Evolutionary conservation across 331 rosid genomes (phyloP), one percentile per base, ranked within the genome.

Genomic region (Quercus tomentella): DNA sequence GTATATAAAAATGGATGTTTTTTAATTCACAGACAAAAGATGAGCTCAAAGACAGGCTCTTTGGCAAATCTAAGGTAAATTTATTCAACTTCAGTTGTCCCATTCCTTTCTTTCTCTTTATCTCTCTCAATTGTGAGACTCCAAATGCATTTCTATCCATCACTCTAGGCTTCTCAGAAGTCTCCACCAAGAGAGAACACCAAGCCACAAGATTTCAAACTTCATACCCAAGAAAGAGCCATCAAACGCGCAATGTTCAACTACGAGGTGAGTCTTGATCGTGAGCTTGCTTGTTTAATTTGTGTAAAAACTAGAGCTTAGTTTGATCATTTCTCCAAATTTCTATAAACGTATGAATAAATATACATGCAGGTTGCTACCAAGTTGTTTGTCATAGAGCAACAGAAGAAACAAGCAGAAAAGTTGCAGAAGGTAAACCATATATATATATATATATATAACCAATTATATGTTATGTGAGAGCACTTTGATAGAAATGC

Each of bases 211-310:
- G 97, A 88, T 62, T 80, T 95, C 84, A 95, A 89, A 79, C 97
- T 95, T 25, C 99, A 76, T 56, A 93, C 99, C 5, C 89, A 95
- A 85, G 89, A 95, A 86, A 91, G 99, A 88, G 99, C 98, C 56
- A 77, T 81, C 31, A 95, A 88, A 82, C 91, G 98, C 5, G 98
- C 99, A 55, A 90, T 93, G 88, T 96, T 93, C 85, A 93, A 96
- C 88, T 96, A 90, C 79, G 92, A 77, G 76, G 99, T 95, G 78
- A 89, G 89, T 54, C 6, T 49, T 11, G 16, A 15, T n/a, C 7
- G 9, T 22, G 3, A 21, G 1, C 16, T 15, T 23, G 25, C 25
- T 78, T 35, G 4, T 15, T 18, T 35, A n/a, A 22, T 20, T 9
- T 11, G 58, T 31, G 22, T 31, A 5, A 6, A 31, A 21, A 62